These are phyloP conservation scores for Meripilus lineatus DNA, from an alignment of 1,284 basidiomycete species.

Conservation along the genomic window DNA sequence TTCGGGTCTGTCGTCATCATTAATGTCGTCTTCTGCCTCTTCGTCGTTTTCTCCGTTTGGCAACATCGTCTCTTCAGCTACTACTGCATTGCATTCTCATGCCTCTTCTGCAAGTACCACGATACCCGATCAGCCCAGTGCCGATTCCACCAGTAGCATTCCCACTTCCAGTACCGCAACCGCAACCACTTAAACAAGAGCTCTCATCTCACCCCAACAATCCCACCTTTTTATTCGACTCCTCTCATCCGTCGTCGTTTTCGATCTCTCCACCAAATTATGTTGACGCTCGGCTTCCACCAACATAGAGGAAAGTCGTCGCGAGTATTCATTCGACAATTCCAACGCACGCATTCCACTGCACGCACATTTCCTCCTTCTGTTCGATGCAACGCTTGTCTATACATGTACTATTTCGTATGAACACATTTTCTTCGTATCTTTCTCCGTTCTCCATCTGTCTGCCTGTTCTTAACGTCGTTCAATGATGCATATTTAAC, in stretches of 20 bases:
- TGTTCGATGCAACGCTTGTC: slow-evolving; percentile 1
- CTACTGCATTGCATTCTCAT: slow-evolving; percentile 42
- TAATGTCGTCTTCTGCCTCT: not conserved
- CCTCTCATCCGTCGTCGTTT: slow-evolving; percentile 39
- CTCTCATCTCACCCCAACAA: slow-evolving; percentile 1
- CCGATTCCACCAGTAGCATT: slow-evolving; percentile 27
- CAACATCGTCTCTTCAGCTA: slow-evolving; percentile 24
- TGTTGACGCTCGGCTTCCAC: too few relatives aligned
- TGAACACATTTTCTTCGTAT: slow-evolving; percentile 9
- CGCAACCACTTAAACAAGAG: not conserved
- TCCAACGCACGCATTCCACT: slow-evolving; percentile 7
- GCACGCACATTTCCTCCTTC: not conserved
- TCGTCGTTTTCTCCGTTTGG: slow-evolving; percentile 60
- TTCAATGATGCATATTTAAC: too few relatives aligned
- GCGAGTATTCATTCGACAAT: slow-evolving; percentile 15
- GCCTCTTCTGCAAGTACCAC: too few relatives aligned
- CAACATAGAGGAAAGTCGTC: slow-evolving; percentile 53
- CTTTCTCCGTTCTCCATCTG: not conserved
- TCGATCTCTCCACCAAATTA: too few relatives aligned
- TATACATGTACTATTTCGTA: slow-evolving; percentile 18
- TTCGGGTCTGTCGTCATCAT: not conserved
- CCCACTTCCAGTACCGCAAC: slow-evolving; percentile 5
- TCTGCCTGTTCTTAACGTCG: too few relatives aligned
- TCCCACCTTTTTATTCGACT: slow-evolving; percentile 34
- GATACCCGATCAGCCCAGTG: slow-evolving; percentile 63